These are phyloP conservation scores for Nakataea oryzae DNA, from an alignment of 2,329 filamentous ascomycete species.

Conservation along the genomic window DNA sequence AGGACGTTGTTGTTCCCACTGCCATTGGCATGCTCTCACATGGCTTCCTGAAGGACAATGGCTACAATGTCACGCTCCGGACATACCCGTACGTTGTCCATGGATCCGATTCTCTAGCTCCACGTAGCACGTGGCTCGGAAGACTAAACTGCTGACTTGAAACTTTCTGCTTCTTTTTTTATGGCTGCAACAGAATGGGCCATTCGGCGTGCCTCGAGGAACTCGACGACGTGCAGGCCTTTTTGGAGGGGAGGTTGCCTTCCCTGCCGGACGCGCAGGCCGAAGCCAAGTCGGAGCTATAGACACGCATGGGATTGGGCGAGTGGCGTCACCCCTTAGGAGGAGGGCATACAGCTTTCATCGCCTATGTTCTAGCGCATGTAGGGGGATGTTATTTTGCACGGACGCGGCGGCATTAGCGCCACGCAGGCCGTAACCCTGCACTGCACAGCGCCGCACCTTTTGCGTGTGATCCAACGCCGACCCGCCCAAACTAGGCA, in stretches of 20 bases:
- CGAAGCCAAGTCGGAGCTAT: conserved; percentile 13
- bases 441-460: too few species aligned
- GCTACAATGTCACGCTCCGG: conserved; percentile 65
- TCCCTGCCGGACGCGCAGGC: conserved; percentile 22
- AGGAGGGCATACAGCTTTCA: too few species aligned
- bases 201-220: conserved; percentile 72
- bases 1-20: conserved; percentile 62
- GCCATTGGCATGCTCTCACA: conserved; percentile 59
- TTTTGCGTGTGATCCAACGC: neutral
- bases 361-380: too few species aligned
- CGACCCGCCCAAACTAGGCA: neutral
- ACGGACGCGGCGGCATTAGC: too few species aligned
- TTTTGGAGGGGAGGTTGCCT: conserved; percentile 36
- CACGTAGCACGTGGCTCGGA: neutral
- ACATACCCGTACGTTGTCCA: conserved; percentile 53
- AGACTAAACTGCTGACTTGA: neutral
- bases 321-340: too few species aligned
- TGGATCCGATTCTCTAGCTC: neutral
- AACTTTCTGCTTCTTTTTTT: neutral
- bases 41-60: conserved; percentile 55
- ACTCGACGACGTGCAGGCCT: conserved; percentile 68
- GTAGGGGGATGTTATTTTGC: too few species aligned
- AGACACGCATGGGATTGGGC: too few species aligned
- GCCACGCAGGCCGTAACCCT: too few species aligned
- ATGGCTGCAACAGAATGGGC: conserved; percentile 44